These are phyloP conservation scores for Colletotrichum camelliae DNA, from an alignment of 2,329 filamentous ascomycete genomes.

Conservation along the genomic window DNA sequence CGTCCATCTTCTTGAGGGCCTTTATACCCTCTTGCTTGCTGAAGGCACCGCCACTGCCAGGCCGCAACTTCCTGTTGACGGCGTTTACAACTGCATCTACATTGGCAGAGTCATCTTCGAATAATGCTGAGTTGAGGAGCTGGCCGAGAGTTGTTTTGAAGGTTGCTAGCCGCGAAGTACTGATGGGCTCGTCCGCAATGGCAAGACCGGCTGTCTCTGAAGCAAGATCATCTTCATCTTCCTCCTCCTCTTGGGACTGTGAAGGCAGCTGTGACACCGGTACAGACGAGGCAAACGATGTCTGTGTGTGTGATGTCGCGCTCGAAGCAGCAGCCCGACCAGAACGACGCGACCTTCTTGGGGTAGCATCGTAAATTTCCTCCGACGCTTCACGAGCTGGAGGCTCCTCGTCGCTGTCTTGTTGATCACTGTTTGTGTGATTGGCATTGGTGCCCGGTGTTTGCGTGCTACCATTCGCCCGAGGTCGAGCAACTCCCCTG, in stretches of 20 bases:
- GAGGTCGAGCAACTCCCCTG: conserved; percentile 37
- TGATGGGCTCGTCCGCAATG: conserved; percentile 57
- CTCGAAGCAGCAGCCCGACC: conserved; percentile 38
- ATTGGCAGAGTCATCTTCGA: conserved; percentile 83
- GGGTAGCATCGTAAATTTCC: conserved; percentile 48
- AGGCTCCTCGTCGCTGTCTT: conserved; percentile 54
- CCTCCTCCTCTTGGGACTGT: conserved; percentile 45
- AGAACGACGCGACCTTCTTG: conserved; percentile 45
- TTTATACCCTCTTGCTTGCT: conserved; percentile 73
- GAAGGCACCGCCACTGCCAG: conserved; percentile 64
- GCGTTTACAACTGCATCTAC: conserved; percentile 77
- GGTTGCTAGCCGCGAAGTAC: conserved; percentile 65
- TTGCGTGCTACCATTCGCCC: conserved; percentile 29
- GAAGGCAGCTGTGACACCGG: conserved; percentile 73
- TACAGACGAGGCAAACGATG: conserved; percentile 80
- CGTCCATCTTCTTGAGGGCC: conserved; percentile 81
- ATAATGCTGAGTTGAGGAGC: conserved; percentile 81
- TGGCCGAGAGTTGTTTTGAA: conserved; percentile 87
- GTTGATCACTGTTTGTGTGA: conserved; percentile 39
- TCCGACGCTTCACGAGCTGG: conserved; percentile 35
- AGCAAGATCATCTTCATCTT: conserved; percentile 50
- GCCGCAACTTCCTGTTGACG: conserved; percentile 75
- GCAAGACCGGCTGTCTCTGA: conserved; percentile 45
- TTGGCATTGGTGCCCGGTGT: conserved; percentile 31
- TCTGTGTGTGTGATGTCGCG: conserved; percentile 47